Base-by-base conservation (phyloP, 1,284 basidiomycete species). In the Marasmius oreades region DNA sequence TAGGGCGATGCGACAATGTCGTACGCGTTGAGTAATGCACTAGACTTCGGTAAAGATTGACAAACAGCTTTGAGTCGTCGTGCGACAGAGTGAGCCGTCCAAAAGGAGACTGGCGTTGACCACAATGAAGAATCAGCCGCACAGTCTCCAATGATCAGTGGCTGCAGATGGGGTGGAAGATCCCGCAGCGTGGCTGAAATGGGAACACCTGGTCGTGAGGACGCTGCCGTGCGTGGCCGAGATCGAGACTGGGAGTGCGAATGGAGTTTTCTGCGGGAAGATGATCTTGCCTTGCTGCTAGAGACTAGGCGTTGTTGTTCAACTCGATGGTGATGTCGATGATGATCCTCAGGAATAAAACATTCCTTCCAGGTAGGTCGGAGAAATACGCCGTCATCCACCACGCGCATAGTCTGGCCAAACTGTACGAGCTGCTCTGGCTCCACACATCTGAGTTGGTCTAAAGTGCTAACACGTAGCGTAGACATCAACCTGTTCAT, bases 101-200 rank as follows among this genome's bases (percentile, higher is more conserved):
- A 90, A 5, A 78, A 67, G 4, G 83, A 85, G 0, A 79, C 78
- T 6, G 80, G 73, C 1, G 73, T 65, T 0, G 80, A 77, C 84
- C 85, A 88, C 10, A 83, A 72, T 51, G 81, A 74, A 8, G 85
- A 81, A 60, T 89, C 87, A 55, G 75, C 79, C n/a, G 77, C 77
- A 50, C 80, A 84, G 67, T 90, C 88, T 16, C 88, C 88, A 52
- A 90, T 86, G 58, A 90, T 83, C 50, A 90, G 72, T 0, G 88
- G 85, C 59, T 90, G 88, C 6, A 78, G 71, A 57, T 67, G 73
- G 44, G 66, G 65, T 54, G 64, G 69, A 12, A 64, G 62, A 18
- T 57, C 55, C 8, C 58, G 28, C 5, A 53, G 55, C 36, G 59
- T 51, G 52, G 44, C 52, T 55, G 59, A 57, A 45, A 62, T 60